Evolutionary conservation across 2,329 filamentous ascomycete genomes (phyloP), one percentile per base, ranked within the genome.

Genomic region (Exophiala bonariae): DNA sequence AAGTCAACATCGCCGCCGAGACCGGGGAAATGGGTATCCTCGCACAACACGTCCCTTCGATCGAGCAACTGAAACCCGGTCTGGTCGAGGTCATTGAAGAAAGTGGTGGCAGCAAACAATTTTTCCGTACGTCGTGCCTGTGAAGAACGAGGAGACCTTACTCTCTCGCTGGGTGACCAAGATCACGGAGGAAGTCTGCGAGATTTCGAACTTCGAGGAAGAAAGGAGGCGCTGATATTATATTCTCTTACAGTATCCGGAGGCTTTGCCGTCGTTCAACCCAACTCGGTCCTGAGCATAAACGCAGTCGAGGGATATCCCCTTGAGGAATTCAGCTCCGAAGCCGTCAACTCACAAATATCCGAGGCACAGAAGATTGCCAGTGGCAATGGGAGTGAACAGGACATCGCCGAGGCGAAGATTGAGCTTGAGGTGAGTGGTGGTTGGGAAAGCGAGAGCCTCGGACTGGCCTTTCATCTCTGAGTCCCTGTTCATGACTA

Each of bases 21-120:
- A 95, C 91, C 56, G 93, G 93, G 71, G 93, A 97, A 65, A 99
- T 99, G 93, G 93, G 93, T 87, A 86, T 99, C 65, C 87, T 99
- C 69, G 93, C 93, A 71, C 95, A 93, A 81, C 93, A 99, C 83
- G 93, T 99, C 65, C 91, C 93, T 59, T 90, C 91, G 55, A 97
- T 99, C 68, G 93, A 99, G 81, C 93, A 99, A 81, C 81, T 99
- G 74, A 96, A 95, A 83, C 91, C 93, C 54, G 93, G 93, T 66
- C 77, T 97, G 61, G 81, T 99, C 61, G 92, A 97, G 80, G 81
- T 99, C 67, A 83, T 97, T 61, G 92, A 97, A 80, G 93, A 99
- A 82, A 82, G 77, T 67, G 88, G 89, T 67, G 68, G 70, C 59
- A 85, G 71, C 87, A 99, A 99, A 84, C 89, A 95, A 76, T 99